Base-by-base conservation (phyloP, 805 yeast species). In the Yarrowia sp. region DNA sequence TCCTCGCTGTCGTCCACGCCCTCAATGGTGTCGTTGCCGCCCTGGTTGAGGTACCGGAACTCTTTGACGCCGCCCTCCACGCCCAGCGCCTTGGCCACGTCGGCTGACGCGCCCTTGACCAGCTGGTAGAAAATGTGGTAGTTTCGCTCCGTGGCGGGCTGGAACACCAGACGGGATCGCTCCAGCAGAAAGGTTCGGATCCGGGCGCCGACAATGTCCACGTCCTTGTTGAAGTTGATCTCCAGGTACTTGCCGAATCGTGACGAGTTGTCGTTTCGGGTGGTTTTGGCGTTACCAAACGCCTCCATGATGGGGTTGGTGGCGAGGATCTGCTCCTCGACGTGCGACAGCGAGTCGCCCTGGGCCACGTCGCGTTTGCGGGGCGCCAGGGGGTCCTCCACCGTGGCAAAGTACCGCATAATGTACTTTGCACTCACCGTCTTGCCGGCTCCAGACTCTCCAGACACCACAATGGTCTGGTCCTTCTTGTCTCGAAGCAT, bases 391-490 rank as follows among this genome's bases (percentile, higher is more conserved):
- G 82, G 78, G 69, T 79, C 80, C 69, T 94, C 98, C 15, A 94
- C 98, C 17, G 97, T 88, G 3, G 98, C 98, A 77, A 94, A 93
- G 79, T 93, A 94, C 78, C 98, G 87, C 98, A 94, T 94, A 71
- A 94, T 94, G 78, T 91, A 94, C 77, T 94, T 94, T 46, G 99
- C 99, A 70, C 95, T 88, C 49, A 94, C 98, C 5, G 98, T 95
- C 75, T 94, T 95, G 78, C 99, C 99, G 36, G 99, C 98, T 79
- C 99, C 99, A 8, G 97, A 91, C 79, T 94, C 99, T 79, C 99
- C 99, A 73, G 93, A 87, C 17, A 94, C 98, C 17, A 94, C 97
- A 70, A 94, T 93, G 1, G 99, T 94, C 80, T 94, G 99, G 80
- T 94, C 93, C 73, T 86, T 83, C 47, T 85, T 81, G 73, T 92